Evolutionary conservation across 1,139 yeast genomes (phyloP), one percentile per base, ranked within the genome.

Genomic region (Saccharomyces hybrid): DNA sequence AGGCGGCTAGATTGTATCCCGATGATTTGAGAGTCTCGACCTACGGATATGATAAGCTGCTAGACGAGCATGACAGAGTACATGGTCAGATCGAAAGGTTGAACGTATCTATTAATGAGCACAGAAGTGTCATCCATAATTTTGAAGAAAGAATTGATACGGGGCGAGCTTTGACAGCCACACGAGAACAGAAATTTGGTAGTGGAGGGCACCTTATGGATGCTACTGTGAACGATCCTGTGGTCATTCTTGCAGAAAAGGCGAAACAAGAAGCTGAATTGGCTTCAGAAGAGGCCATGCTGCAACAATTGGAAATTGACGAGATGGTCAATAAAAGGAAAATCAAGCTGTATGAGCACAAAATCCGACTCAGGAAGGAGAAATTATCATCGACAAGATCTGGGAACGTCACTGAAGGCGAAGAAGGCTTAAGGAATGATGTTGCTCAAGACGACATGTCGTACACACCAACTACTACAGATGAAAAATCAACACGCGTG

Each of bases 271-370:
- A 57, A 48, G 62, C 63, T n/a, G 59, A 57, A 14, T 49, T 59
- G 14, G 60, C 65, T 2, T 50, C 62, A 11, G 66, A 64, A 44
- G 64, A 62, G 47, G 61, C 59, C 20, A 59, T 63, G 20, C 26
- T 62, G 49, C 57, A 57, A 44, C 60, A 60, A 27, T 49, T 58
- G 26, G 60, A 62, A 47, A 57, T 59, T 9, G 63, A 60, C 47
- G 59, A 59, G 30, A 44, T 61, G 52, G 53, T 60, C 50, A 59
- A 57, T 46, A 61, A 60, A 41, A 60, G 60, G 25, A 57, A 57
- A 50, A 54, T 59, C 32, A 59, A 56, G 48, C 48, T 61, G 49
- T 55, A 56, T 26, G 56, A 53, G n/a, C 54, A 59, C 2, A 61
- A 51, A 41, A 47, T 11, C 16, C 26, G 54, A 27, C 52, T 59